Percentiles rank a stretch among this genome's conserved stretches.
These are phyloP conservation scores for Xylariaceae sp. DNA, from an alignment of 2,329 filamentous ascomycete genomes.

Conservation along the genomic window DNA sequence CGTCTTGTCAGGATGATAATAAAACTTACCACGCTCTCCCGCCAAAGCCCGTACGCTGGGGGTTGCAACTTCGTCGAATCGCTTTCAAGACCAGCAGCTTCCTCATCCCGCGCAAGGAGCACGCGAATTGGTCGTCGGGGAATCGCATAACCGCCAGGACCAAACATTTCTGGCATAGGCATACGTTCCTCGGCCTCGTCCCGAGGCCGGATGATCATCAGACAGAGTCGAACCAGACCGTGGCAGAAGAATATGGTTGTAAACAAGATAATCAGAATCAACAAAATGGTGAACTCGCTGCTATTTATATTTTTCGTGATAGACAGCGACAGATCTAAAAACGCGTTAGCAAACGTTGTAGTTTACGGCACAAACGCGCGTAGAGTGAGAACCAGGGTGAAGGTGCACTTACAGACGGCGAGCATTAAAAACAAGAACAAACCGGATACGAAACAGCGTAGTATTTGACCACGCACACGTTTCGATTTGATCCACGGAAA, in stretches of 20 bases:
- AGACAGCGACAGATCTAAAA: slow-evolving; percentile 66
- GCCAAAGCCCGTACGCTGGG: slow-evolving; percentile 82
- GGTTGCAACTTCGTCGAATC: slow-evolving; percentile 59
- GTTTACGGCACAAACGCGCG: no score
- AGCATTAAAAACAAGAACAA: slow-evolving; percentile 55
- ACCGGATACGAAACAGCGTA: slow-evolving; percentile 63
- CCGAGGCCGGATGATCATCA: slow-evolving; percentile 54
- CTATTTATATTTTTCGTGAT: slow-evolving; percentile 60
- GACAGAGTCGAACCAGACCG: slow-evolving; percentile 67
- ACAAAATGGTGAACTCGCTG: slow-evolving; percentile 72
- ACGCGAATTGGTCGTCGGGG: slow-evolving; percentile 73
- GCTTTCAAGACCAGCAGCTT: slow-evolving; percentile 53
- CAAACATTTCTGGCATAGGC: slow-evolving; percentile 15
- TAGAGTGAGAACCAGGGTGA: not conserved
- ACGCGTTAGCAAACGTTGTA: no score
- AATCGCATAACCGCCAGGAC: slow-evolving; percentile 62
- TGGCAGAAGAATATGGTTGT: slow-evolving; percentile 78
- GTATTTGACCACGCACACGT: slow-evolving; percentile 49
- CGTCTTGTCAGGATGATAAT: no score
- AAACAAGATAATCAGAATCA: slow-evolving; percentile 72
- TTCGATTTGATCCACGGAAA: slow-evolving; percentile 52
- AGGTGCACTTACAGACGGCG: slow-evolving; percentile 56
- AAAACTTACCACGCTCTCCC: slow-evolving; percentile 70
- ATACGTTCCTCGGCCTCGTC: slow-evolving; percentile 27
- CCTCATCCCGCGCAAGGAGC: slow-evolving; percentile 69